These are phyloP conservation scores for Leccinum ochraceum DNA, from an alignment of 768 basidiomycete species.

Conservation along the genomic window DNA sequence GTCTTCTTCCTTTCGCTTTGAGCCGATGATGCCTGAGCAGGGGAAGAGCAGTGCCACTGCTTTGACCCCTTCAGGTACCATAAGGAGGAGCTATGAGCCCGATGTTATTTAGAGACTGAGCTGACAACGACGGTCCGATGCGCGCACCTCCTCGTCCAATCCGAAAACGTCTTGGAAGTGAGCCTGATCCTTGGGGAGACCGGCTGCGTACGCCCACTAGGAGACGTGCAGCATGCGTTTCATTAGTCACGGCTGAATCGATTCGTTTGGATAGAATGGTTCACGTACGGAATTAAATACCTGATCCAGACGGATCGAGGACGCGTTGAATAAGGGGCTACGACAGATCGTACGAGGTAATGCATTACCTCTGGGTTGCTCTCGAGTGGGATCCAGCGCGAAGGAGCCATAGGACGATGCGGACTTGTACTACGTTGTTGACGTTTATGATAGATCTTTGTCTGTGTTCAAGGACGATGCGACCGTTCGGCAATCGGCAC, in stretches of 20 bases:
- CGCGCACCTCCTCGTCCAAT: constrained; percentile 60
- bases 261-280: neutral
- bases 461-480: neutral
- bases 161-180: constrained; percentile 75
- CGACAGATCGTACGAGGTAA: neutral
- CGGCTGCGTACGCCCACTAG: constrained; percentile 73
- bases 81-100: constrained; percentile 54
- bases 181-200: constrained; percentile 49
- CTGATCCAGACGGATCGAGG: constrained; percentile 11
- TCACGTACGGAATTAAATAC: constrained; percentile 34
- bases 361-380: constrained; percentile 59
- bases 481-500: neutral
- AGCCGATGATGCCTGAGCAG: constrained; percentile 49
- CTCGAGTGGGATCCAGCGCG: constrained; percentile 79
- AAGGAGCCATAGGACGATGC: constrained; percentile 19
- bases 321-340: constrained; percentile 8
- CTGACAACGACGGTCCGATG: neutral
- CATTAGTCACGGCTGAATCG: constrained; percentile 3
- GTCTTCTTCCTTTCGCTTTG: constrained; percentile 61
- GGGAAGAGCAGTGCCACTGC: constrained; percentile 90
- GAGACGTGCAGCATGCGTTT: neutral
- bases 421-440: neutral
- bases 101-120: neutral
- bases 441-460: neutral
- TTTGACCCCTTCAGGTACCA: constrained; percentile 74